Evolutionary conservation across 2,329 filamentous ascomycete species (phyloP).

Genomic region (Pseudopyricularia cyperi): DNA sequence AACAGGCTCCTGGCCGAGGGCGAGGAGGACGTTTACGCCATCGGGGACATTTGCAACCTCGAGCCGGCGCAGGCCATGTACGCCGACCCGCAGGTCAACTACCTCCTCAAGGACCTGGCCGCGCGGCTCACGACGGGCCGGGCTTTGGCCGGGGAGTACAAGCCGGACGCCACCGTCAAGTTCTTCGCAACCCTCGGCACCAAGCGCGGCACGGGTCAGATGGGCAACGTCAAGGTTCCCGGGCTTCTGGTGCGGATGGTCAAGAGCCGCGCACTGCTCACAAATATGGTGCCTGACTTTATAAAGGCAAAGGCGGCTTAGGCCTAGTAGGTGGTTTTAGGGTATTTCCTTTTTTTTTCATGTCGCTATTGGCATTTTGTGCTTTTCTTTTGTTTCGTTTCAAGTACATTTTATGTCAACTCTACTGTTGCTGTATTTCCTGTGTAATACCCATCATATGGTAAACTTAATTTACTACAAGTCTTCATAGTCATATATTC

Average conservation of each 20-base stretch:
- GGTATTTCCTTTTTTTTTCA: neutral
- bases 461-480: too few relatives aligned
- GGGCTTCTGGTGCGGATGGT: conserved; percentile 10
- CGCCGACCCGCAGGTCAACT: conserved; percentile 11
- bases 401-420: neutral
- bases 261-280: conserved; percentile 13
- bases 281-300: neutral
- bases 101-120: conserved; percentile 12
- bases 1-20: conserved; percentile 12
- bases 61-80: conserved; percentile 10
- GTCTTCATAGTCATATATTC: too few relatives aligned
- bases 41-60: conserved; percentile 16
- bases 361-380: neutral
- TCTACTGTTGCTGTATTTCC: neutral
- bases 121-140: conserved; percentile 5
- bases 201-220: conserved; percentile 14
- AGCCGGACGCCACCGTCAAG: conserved; percentile 6
- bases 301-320: neutral
- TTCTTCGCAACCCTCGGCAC: conserved; percentile 12
- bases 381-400: neutral
- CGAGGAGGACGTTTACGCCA: conserved; percentile 15
- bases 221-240: conserved; percentile 10
- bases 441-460: neutral
- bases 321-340: neutral
- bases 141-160: conserved; percentile 6